Base-by-base conservation (phyloP, 768 basidiomycete genomes). In the Hygrophorus russula region DNA sequence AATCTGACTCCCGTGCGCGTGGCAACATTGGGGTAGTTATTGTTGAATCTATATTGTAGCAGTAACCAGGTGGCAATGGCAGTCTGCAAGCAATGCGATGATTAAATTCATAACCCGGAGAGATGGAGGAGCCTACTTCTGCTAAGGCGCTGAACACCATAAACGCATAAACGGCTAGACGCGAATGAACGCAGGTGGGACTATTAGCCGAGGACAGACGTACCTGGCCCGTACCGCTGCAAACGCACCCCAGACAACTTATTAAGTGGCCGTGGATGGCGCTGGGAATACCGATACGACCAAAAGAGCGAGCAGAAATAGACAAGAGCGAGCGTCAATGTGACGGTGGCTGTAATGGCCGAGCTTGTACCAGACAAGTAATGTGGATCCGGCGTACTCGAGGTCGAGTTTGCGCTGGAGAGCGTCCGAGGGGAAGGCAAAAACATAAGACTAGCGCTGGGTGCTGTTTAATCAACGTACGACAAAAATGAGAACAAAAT, bases 1-100 rank as follows among this genome's bases (percentile, higher is more conserved):
- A 78, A 61, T 17, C 65, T 62, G 30, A 70, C 63, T 0, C 66
- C 73, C 4, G 55, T 66, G 18, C 67, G 66, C n/a, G 64, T 60
- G 30, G 59, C 56, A 2, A 56, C n/a, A 49, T 69, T 68, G 2
- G 78, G 76, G 46, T 67, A 71, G 35, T 74, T 76, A 37, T 66
- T 53, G 39, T 73, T 69, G 56, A 69, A 69, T 24, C 61, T 61
- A 56, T 72, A 79, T 53, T 80, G 76, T 4, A 76, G 55, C 20
- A 78, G 54, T 39, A 81, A 59, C 79, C 79, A 81, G 50, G 68
- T 73, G 36, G 74, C 59, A 31, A 75, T 59, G 2, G 76, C 74
- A 15, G 73, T 57, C 79, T 75, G 49, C 32, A 34, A 32, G 35
- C 46, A 31, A 35, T n/a, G 18, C 11, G 48, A 30, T 18, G 15